Evolutionary conservation across 2,329 filamentous ascomycete species (phyloP), one percentile per base, ranked within the genome.

Genomic region (Macrophomina tecta): DNA sequence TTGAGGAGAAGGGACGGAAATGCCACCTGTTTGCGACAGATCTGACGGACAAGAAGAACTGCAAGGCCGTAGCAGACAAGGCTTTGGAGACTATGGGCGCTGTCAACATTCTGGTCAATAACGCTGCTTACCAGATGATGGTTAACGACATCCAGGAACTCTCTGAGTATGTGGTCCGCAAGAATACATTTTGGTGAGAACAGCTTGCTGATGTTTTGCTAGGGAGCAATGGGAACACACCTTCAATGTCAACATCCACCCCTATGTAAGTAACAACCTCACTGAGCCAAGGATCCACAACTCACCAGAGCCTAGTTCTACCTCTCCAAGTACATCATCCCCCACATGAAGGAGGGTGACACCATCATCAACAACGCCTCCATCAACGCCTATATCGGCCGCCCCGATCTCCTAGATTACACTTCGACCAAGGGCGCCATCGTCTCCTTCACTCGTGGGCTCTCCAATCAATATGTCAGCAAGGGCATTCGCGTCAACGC

Each of bases 291-390:
- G 16, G 9, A 11, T 12, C 8, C 9, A 16, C 42, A 4, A 16
- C 51, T 53, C 5, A 53, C 34, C 5, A 16, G 14, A 36, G 4
- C 9, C 1, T 11, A 34, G 28, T 95, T 93, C 83, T 94, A 89
- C 81, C 83, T 94, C 42, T 85, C 91, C 68, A 95, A 95, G 77
- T 92, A 94, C 74, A 80, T 85, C 12, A 83, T 95, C 11, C 88
- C 88, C 0, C 90, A 94, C 78, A 91, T 95, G 88, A 86, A 87
- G 74, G 77, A 78, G n/a, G 92, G 92, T 42, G 85, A 87, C 66
- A 89, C 87, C 32, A 93, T 96, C 76, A 93, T 96, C 84, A 95
- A 94, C 82, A 93, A 92, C 75, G 89, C 91, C 52, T 93, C 90
- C 38, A 89, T 95, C 76, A 94, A 94, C 76, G 91, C 89, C 32